Base-by-base conservation (phyloP, 306 rosid genomes). In the Cicer arietinum region DNA sequence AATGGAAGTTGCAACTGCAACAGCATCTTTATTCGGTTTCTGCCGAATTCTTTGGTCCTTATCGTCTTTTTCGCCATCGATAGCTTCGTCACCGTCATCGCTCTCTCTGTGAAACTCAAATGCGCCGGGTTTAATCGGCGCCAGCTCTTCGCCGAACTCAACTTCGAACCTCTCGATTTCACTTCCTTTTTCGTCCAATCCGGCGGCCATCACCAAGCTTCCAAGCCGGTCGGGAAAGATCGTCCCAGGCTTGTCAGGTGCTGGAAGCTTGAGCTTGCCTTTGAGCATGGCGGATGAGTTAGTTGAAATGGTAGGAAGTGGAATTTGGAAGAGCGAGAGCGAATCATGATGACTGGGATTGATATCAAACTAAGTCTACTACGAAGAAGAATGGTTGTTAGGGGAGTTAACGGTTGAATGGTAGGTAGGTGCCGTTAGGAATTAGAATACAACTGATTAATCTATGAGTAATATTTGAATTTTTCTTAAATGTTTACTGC, bases 61-160 rank as follows among this genome's bases (percentile, higher is more conserved):
- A 3, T 70, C 81, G 0, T 65, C 76, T 7, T 4, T 47, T 6
- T 43, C 74, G 0, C 52, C 30, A 41, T 13, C 20, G 4, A n/a
- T 5, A 46, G 20, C 51, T 41, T 68, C 75, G 5, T 69, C 81
- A 3, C 62, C 79, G 6, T 0, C 61, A 0, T 62, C 73, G 3
- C 81, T 48, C 65, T 74, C 87, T 63, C 78, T 62, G 16, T 66
- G 75, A 8, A 79, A 82, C 46, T 76, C 86, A 35, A 74, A 69
- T 42, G 68, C 87, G 9, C 87, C 82, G 4, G 93, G 91, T 69
- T 17, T 85, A 81, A 92, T 80, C 30, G 89, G 84, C 80, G 86
- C 96, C 18, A 89, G 93, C 97, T 89, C 96, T 71, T 88, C 91
- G 0, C 96, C 97, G 7, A 73, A 69, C 37, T 89, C 90, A 14